Conservation (phyloP, 1,284 basidiomycete genomes). For the Cutaneotrichosporon dermatis region DNA sequence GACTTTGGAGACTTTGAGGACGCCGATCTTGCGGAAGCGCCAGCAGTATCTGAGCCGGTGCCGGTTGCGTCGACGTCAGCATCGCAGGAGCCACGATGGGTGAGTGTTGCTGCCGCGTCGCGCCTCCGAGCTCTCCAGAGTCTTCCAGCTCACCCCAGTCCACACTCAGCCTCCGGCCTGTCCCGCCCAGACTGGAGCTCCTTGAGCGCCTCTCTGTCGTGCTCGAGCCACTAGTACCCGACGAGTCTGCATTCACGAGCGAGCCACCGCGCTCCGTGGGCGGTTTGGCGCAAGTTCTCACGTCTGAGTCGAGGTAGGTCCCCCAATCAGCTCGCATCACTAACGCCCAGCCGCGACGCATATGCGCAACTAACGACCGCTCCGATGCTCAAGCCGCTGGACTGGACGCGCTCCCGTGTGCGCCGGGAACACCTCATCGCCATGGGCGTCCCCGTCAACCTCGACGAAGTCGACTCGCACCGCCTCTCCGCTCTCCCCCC, state of each 20-base stretch:
- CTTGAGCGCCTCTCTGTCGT: conserved; percentile 61
- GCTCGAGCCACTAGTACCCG: conserved; percentile 61
- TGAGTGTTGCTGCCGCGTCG: conserved; percentile 3
- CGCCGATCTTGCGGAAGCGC: conserved; percentile 47
- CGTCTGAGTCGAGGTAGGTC: conserved; percentile 60
- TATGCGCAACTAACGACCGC: conserved; percentile 59
- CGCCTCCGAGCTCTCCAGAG: not conserved
- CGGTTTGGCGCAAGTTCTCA: conserved; percentile 70
- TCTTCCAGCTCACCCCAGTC: conserved; percentile 52
- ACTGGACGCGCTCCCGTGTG: conserved; percentile 84
- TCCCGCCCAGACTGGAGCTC: conserved; percentile 59
- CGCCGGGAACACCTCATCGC: conserved; percentile 81
- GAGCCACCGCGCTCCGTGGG: conserved; percentile 73
- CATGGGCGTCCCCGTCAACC: conserved; percentile 84
- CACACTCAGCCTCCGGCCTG: conserved; percentile 61
- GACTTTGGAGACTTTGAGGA: conserved; percentile 67
- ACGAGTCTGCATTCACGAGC: conserved; percentile 57
- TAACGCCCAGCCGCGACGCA: conserved; percentile 61
- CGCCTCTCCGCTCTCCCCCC: conserved; percentile 67
- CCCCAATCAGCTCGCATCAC: not conserved
- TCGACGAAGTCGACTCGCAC: conserved; percentile 78
- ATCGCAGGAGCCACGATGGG: conserved; percentile 13
- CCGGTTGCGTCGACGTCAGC: conserved; percentile 17
- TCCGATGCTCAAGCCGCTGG: conserved; percentile 63
- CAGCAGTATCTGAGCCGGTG: conserved; percentile 51